These are phyloP conservation scores for Paradendryphiella salina DNA, from an alignment of 2,329 filamentous ascomycete genomes.

Conservation along the genomic window DNA sequence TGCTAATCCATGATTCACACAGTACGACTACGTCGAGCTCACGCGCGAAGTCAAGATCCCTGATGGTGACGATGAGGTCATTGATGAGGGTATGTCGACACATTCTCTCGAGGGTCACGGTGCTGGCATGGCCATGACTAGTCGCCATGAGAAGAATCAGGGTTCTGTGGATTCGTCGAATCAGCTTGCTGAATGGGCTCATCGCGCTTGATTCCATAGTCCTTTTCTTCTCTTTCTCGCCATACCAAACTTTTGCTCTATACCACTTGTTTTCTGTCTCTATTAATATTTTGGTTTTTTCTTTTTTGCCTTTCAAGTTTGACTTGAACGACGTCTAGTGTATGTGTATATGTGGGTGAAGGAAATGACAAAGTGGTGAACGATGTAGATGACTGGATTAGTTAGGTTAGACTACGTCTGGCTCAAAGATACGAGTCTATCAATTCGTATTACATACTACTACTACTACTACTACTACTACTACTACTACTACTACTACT, in stretches of 20 bases:
- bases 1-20: slow-evolving; percentile 12
- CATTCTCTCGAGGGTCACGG: slow-evolving; percentile 37
- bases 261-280: slow-evolving; percentile 7
- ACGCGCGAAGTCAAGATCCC: slow-evolving; percentile 59
- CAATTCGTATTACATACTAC: no score
- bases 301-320: no score
- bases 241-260: slow-evolving; percentile 5
- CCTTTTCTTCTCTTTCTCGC: not conserved
- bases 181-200: slow-evolving; percentile 44
- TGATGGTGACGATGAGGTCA: slow-evolving; percentile 41
- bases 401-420: no score
- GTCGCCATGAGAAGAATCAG: slow-evolving; percentile 46
- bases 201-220: slow-evolving; percentile 30
- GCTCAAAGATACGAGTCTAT: no score
- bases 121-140: slow-evolving; percentile 32
- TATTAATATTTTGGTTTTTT: not conserved
- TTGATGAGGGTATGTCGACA: slow-evolving; percentile 43
- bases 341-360: not conserved
- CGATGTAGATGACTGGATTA: not conserved
- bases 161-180: slow-evolving; percentile 42
- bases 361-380: not conserved
- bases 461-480: no score
- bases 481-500: no score
- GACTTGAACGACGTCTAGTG: not conserved
- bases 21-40: slow-evolving; percentile 88